Percentiles rank a stretch among this genome's conserved stretches.
Evolutionary conservation across 2,329 filamentous ascomycete genomes (phyloP).

Genomic region (Grosmannia serpens): DNA sequence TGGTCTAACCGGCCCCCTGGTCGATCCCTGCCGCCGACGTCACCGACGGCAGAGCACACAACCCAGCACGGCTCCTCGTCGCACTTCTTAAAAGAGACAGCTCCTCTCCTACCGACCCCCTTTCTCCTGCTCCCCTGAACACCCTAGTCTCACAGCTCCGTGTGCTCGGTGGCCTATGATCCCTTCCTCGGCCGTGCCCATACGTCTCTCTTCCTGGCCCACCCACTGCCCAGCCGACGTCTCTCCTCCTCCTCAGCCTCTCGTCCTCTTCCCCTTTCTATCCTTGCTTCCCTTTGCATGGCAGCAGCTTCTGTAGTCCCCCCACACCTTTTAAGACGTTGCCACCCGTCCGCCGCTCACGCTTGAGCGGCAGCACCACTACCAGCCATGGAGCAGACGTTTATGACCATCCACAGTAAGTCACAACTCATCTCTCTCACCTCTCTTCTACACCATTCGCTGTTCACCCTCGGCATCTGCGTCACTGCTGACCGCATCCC

Average conservation of each 20-base stretch:
- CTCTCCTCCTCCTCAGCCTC: background rate
- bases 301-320: background rate
- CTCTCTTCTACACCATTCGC: background rate
- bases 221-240: background rate
- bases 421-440: constrained; percentile 10
- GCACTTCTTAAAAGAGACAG: background rate
- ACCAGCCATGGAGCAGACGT: constrained; percentile 62
- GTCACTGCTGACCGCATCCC: background rate
- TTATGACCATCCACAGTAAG: constrained; percentile 84
- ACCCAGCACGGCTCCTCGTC: background rate
- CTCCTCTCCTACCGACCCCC: background rate
- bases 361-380: background rate
- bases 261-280: background rate
- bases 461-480: background rate
- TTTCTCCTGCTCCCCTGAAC: background rate
- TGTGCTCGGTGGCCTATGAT: background rate
- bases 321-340: background rate
- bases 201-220: background rate
- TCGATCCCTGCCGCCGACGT: constrained; percentile 3
- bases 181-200: background rate
- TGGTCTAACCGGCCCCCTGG: constrained; percentile 7
- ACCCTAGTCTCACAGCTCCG: background rate
- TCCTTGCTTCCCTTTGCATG: too few relatives aligned
- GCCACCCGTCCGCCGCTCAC: background rate
- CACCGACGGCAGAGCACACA: background rate